Conservation (phyloP, 2,329 filamentous ascomycete species). For the Colletotrichum sp. region DNA sequence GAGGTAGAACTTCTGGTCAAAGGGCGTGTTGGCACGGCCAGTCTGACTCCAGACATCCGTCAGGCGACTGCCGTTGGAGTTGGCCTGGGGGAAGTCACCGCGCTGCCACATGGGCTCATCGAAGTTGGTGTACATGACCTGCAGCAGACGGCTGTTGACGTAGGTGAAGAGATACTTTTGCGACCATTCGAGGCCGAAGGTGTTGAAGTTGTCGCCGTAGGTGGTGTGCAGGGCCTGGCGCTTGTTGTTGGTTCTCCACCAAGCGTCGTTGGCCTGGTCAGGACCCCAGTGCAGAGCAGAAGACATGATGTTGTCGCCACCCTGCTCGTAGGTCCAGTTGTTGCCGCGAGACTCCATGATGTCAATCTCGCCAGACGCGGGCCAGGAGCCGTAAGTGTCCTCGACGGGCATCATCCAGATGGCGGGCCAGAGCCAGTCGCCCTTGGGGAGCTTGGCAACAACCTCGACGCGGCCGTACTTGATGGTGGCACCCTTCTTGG, state of each 20-base stretch:
- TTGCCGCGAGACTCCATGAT: slow-evolving; percentile 84
- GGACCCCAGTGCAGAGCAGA: slow-evolving; percentile 87
- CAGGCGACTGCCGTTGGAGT: slow-evolving; percentile 70
- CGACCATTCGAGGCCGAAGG: slow-evolving; percentile 84
- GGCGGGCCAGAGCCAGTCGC: slow-evolving; percentile 92
- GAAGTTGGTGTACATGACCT: slow-evolving; percentile 82
- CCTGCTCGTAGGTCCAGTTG: slow-evolving; percentile 76
- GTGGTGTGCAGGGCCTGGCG: slow-evolving; percentile 76
- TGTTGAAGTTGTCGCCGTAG: slow-evolving; percentile 73
- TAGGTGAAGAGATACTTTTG: slow-evolving; percentile 90
- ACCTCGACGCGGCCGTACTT: slow-evolving; percentile 86
- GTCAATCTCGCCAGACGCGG: slow-evolving; percentile 82
- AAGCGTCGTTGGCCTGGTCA: slow-evolving; percentile 73
- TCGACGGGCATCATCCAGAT: slow-evolving; percentile 87
- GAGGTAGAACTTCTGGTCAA: slow-evolving; percentile 78
- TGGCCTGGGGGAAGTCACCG: slow-evolving; percentile 69
- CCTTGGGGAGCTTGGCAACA: slow-evolving; percentile 74
- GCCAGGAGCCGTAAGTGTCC: slow-evolving; percentile 78
- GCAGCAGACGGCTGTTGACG: slow-evolving; percentile 78
- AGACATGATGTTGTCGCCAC: slow-evolving; percentile 81
- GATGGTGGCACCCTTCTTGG: slow-evolving; percentile 72
- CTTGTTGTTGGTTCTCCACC: slow-evolving; percentile 86
- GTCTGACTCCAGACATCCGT: slow-evolving; percentile 69
- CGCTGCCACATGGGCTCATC: slow-evolving; percentile 70
- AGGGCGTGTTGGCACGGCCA: slow-evolving; percentile 68